Evolutionary conservation across 495 filamentous ascomycete species (phyloP), one percentile per base, ranked within the genome.

Genomic region (Amphirosellinia nigrospora): DNA sequence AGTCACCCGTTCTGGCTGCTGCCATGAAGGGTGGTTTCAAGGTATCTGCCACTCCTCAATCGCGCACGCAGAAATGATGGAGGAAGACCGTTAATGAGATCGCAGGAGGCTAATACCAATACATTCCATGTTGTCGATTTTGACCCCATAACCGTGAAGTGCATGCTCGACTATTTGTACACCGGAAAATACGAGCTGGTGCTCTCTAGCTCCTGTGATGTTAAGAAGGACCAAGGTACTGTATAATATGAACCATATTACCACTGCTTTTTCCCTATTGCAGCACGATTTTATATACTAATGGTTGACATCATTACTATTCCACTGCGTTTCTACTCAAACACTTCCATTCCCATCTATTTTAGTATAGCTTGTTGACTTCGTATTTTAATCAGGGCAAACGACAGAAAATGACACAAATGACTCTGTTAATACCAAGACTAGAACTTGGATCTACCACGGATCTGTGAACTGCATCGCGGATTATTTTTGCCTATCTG

Each of bases 141-240:
- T 16, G 19, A 21, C n/a, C 19, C 38, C 7, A 39, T 15, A 13
- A 66, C 23, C 21, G 16, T 50, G 19, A 56, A 55, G 50, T 43
- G 36, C 34, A 39, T 41, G 64, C 21, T 66, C 48, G 36, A 56
- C 23, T 66, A 55, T 21, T 19, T 55, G 43, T 66, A 66, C 38
- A n/a, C 34, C 10, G 50, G 48, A 21, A n/a, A 30, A 3, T 55
- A 66, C 23, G 36, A n/a, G 48, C 2, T 43, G 11, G 45, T 4
- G 34, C 64, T 23, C 43, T 2, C 34, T 15, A 8, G 10, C 16
- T 39, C 1, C 28, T 1, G 39, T 16, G 8, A 38, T 21, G 23
- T 26, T 16, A 13, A 8, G 11, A 30, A 45, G 15, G 36, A 28
- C 2, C 36, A 55, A 41, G 46, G 32, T 63, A 34, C 32, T 36